A percentile compares a stretch with the other conserved stretches of the same genome.
Evolutionary conservation across 306 rosid genomes (phyloP).

Genomic region (Trichosanthes truncata): DNA sequence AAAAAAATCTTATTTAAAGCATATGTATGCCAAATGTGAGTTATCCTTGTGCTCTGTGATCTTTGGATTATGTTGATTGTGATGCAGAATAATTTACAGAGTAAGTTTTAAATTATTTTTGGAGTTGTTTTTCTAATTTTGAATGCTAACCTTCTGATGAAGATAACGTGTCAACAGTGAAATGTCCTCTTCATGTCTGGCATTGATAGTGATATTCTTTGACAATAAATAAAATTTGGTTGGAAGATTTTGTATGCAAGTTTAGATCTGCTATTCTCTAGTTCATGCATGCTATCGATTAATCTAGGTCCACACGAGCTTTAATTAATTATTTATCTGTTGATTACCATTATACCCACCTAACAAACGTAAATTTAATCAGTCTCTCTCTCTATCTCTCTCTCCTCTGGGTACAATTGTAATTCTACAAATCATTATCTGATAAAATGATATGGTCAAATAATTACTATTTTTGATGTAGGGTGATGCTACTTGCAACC

Average conservation of each 20-base stretch:
- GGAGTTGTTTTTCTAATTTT: not conserved
- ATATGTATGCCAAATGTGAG: not conserved
- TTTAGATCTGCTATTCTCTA: not conserved
- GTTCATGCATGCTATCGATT: not conserved
- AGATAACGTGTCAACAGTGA: not conserved
- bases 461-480: not conserved
- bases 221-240: not conserved
- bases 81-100: not conserved
- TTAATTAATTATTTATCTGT: not conserved
- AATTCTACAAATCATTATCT: not conserved
- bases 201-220: constrained; percentile 3
- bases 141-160: not conserved
- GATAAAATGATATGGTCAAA: not conserved
- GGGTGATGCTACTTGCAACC: not conserved
- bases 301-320: not conserved
- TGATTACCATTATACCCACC: not conserved
- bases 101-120: too few species aligned
- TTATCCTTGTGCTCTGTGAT: not conserved
- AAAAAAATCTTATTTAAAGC: not conserved
- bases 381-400: too few species aligned
- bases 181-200: not conserved
- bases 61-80: not conserved
- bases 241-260: not conserved
- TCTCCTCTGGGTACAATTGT: not conserved
- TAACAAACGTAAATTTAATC: not conserved